phyloP scores from a whole-genome alignment of 805 yeast species.

The Starmerella asiatica region DNA sequence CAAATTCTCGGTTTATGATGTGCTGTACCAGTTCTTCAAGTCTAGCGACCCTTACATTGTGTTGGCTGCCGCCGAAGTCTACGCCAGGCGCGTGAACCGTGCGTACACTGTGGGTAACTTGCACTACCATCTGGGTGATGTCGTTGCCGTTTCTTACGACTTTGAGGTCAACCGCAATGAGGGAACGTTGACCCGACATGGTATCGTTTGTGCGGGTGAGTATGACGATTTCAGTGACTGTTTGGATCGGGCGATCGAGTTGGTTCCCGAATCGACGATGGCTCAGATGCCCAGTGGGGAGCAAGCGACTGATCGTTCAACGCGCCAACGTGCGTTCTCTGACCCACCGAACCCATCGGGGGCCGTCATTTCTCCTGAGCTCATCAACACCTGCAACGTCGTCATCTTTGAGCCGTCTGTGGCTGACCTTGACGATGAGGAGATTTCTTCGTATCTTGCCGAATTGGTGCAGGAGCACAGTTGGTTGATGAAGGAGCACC shows the following conservation, averaged over 20 bases:
- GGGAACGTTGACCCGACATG: constrained; percentile 38
- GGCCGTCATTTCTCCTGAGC: constrained; percentile 21
- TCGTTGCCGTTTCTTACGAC: constrained; percentile 60
- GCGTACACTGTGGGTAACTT: constrained; percentile 82
- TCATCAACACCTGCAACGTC: constrained; percentile 72
- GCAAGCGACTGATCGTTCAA: not conserved
- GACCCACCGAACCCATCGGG: constrained; percentile 22
- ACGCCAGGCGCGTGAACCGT: constrained; percentile 90
- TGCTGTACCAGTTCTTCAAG: constrained; percentile 77
- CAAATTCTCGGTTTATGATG: constrained; percentile 91
- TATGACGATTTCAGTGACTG: constrained; percentile 84
- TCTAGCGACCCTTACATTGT: constrained; percentile 78
- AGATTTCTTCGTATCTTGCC: constrained; percentile 46
- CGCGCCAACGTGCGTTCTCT: constrained; percentile 31
- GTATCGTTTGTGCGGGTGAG: constrained; percentile 32
- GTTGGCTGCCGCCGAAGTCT: constrained; percentile 93
- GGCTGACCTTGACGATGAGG: constrained; percentile 52
- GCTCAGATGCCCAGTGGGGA: constrained; percentile 20
- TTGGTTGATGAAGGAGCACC: constrained; percentile 55
- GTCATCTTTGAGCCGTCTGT: constrained; percentile 34
- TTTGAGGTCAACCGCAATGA: constrained; percentile 29
- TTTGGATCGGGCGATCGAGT: constrained; percentile 59
- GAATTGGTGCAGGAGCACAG: constrained; percentile 54
- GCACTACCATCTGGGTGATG: constrained; percentile 39
- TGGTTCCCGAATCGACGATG: constrained; percentile 38